A percentile compares a stretch with the other conserved stretches of the same genome.
Evolutionary conservation across 2,329 filamentous ascomycete genomes (phyloP).

Genomic region (Dothidotthia symphoricarpi): DNA sequence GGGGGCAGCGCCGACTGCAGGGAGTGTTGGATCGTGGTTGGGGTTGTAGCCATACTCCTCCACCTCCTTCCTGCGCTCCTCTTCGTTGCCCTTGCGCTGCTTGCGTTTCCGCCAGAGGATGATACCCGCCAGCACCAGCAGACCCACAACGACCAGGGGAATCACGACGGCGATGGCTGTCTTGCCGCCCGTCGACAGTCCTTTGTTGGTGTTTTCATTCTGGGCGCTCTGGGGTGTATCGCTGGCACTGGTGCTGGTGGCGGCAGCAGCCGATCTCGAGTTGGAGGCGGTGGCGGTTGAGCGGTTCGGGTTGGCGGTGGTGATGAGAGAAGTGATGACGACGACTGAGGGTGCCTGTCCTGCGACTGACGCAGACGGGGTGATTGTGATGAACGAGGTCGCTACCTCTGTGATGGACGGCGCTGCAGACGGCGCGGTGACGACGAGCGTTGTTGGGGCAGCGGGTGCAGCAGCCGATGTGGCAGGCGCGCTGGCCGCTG

Average conservation of each 20-base stretch:
- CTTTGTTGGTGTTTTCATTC: constrained; percentile 21
- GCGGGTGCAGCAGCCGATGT: constrained; percentile 9
- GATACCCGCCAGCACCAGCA: constrained; percentile 72
- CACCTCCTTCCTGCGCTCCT: constrained; percentile 89
- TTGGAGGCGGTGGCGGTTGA: constrained; percentile 8
- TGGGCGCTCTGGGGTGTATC: constrained; percentile 11
- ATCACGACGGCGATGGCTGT: constrained; percentile 94
- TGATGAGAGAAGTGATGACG: constrained; percentile 17
- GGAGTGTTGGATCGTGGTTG: constrained; percentile 86
- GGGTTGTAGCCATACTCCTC: constrained; percentile 98
- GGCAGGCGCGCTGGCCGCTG: constrained; percentile 8
- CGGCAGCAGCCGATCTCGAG: constrained; percentile 9
- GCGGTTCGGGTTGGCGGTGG: constrained; percentile 6
- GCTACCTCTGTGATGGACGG: constrained; percentile 19
- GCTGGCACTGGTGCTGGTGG: constrained; percentile 10
- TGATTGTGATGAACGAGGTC: constrained; percentile 24
- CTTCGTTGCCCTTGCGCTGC: constrained; percentile 77
- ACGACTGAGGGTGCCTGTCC: constrained; percentile 22
- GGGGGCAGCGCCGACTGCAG: constrained; percentile 55
- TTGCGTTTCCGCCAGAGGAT: constrained; percentile 89
- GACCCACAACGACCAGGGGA: constrained; percentile 81
- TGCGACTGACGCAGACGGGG: constrained; percentile 15
- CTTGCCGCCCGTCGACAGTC: constrained; percentile 62
- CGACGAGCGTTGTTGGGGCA: constrained; percentile 14
- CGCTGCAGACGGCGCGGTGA: constrained; percentile 26